Conservation (phyloP, 1,139 yeast genomes). For the Taiozyma sp. region DNA sequence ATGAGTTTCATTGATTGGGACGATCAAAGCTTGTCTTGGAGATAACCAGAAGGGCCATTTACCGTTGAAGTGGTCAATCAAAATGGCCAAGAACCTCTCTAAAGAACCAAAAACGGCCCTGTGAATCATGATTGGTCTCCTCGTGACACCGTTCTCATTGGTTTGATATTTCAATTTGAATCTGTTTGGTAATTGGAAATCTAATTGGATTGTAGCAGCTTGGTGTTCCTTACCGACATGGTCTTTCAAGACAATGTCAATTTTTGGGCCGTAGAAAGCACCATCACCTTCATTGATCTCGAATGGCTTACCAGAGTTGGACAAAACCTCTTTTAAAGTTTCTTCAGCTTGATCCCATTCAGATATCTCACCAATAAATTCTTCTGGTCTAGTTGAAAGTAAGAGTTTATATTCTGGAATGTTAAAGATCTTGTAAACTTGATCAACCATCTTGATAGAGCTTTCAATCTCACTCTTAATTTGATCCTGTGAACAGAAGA, state of each 20-base stretch:
- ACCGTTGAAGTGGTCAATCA: slow-evolving; percentile 88
- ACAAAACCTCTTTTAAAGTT: slow-evolving; percentile 61
- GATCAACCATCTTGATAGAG: slow-evolving; percentile 70
- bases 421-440: slow-evolving; percentile 77
- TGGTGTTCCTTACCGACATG: slow-evolving; percentile 84
- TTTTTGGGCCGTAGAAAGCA: slow-evolving; percentile 96
- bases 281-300: slow-evolving; percentile 87
- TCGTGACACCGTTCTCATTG: slow-evolving; percentile 40
- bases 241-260: slow-evolving; percentile 83
- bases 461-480: slow-evolving; percentile 73
- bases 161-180: slow-evolving; percentile 68
- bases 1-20: slow-evolving; percentile 72
- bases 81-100: slow-evolving; percentile 86
- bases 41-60: slow-evolving; percentile 99
- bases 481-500: slow-evolving; percentile 83
- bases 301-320: slow-evolving; percentile 63
- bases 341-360: slow-evolving; percentile 87
- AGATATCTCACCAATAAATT: slow-evolving; percentile 73
- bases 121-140: slow-evolving; percentile 87
- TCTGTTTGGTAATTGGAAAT: slow-evolving; percentile 88
- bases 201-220: slow-evolving; percentile 93
- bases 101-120: slow-evolving; percentile 94
- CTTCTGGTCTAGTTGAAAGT: slow-evolving; percentile 84
- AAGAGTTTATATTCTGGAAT: slow-evolving; percentile 61
- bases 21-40: slow-evolving; percentile 86